Evolutionary conservation across 2,329 filamentous ascomycete species (phyloP).

Genomic region (Beauveria medogensis): DNA sequence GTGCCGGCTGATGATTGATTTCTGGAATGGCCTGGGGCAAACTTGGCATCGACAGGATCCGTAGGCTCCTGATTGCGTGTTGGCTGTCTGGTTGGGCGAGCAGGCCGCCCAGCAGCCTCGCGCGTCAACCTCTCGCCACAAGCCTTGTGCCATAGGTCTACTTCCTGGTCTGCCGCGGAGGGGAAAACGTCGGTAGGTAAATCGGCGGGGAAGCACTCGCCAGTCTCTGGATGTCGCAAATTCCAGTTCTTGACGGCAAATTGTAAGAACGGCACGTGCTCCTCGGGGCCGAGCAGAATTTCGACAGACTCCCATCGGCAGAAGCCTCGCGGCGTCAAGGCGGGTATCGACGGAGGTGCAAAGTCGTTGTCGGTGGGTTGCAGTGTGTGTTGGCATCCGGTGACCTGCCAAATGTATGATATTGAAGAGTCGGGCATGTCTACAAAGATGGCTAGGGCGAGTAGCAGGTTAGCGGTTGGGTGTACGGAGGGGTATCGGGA

Average conservation of each 20-base stretch:
- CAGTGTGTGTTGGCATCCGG: conserved; percentile 77
- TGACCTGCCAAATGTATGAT: conserved; percentile 85
- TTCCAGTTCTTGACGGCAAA: conserved; percentile 71
- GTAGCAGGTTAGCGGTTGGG: background rate
- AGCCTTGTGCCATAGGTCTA: conserved; percentile 76
- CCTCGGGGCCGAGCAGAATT: conserved; percentile 75
- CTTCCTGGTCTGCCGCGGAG: conserved; percentile 62
- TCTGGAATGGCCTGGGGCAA: conserved; percentile 29
- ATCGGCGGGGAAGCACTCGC: conserved; percentile 55
- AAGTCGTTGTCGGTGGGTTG: conserved; percentile 70
- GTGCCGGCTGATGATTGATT: conserved; percentile 20
- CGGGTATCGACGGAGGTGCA: conserved; percentile 67
- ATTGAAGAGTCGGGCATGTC: conserved; percentile 65
- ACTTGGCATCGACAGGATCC: conserved; percentile 28
- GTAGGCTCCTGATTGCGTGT: conserved; percentile 17
- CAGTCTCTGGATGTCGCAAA: conserved; percentile 66
- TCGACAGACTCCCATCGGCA: conserved; percentile 92
- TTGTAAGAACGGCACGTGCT: conserved; percentile 78
- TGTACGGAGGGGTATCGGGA: background rate
- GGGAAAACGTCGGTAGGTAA: conserved; percentile 61
- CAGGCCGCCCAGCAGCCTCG: conserved; percentile 41
- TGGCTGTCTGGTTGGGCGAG: conserved; percentile 13
- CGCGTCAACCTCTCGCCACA: conserved; percentile 64
- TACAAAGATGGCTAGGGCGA: conserved; percentile 59
- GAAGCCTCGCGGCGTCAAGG: conserved; percentile 76